Percentiles rank a stretch among this genome's conserved stretches.
phyloP scores from a whole-genome alignment of 2,329 filamentous ascomycete genomes.

The Fonsecaea pedrosoi region DNA sequence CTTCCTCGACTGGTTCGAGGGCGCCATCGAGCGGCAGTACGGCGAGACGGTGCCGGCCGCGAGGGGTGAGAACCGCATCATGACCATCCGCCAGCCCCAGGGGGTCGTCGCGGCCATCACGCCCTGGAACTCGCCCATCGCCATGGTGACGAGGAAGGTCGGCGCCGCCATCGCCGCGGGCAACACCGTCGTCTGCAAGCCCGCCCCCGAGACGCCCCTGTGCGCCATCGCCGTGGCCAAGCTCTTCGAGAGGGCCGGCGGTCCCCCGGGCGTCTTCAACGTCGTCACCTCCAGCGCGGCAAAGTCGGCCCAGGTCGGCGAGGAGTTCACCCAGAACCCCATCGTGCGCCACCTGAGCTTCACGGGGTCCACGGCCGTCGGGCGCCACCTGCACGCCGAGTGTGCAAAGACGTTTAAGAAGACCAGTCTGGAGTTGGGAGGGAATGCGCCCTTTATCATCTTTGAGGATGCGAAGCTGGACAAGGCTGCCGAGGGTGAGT shows the following conservation, averaged over 20 bases:
- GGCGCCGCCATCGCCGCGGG: constrained; percentile 48
- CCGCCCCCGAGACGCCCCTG: constrained; percentile 47
- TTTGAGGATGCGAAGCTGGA: constrained; percentile 51
- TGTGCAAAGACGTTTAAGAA: constrained; percentile 49
- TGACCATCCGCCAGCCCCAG: constrained; percentile 80
- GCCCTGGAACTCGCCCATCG: constrained; percentile 86
- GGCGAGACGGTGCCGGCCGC: constrained; percentile 65
- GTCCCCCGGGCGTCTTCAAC: constrained; percentile 45
- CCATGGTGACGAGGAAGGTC: constrained; percentile 64
- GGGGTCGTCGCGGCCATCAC: constrained; percentile 83
- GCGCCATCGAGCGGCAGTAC: constrained; percentile 55
- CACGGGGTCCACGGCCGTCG: constrained; percentile 55
- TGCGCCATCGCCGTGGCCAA: constrained; percentile 42
- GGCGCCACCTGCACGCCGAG: constrained; percentile 41
- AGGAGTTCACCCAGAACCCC: constrained; percentile 40
- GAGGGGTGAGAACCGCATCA: constrained; percentile 74
- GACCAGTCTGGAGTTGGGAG: constrained; percentile 53
- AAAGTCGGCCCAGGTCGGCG: constrained; percentile 79
- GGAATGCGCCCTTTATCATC: constrained; percentile 51
- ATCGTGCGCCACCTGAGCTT: constrained; percentile 43
- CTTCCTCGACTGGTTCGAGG: constrained; percentile 61
- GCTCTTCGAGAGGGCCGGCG: constrained; percentile 45
- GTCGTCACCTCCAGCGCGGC: constrained; percentile 59
- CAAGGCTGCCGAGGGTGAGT: constrained; percentile 35
- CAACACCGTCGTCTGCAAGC: constrained; percentile 49